Conservation (phyloP, 495 filamentous ascomycete species). For the Penicillium daleae region DNA sequence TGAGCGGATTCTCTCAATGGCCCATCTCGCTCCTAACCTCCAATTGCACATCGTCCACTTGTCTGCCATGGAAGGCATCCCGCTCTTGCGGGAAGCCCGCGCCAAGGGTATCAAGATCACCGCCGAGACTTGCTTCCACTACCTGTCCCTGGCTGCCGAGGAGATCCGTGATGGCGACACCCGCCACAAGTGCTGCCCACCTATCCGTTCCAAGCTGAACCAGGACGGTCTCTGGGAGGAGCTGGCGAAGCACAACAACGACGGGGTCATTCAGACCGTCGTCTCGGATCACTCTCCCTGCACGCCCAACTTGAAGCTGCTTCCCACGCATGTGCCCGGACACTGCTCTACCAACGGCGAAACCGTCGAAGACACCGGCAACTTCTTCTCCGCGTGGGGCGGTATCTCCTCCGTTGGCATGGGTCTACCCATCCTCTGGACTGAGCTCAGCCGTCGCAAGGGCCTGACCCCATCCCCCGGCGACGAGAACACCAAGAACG, state of each 20-base stretch:
- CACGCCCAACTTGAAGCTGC: conserved; percentile 89
- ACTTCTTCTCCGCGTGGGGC: conserved; percentile 97
- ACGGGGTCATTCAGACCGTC: conserved; percentile 87
- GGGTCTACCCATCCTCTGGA: conserved; percentile 89
- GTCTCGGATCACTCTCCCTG: conserved; percentile 98
- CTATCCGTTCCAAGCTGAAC: conserved; percentile 83
- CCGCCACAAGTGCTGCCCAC: conserved; percentile 96
- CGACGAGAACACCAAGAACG: conserved; percentile 44
- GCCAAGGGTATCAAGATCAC: conserved; percentile 84
- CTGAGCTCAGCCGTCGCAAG: conserved; percentile 66
- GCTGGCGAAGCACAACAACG: conserved; percentile 59
- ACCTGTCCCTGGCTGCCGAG: conserved; percentile 88
- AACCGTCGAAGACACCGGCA: conserved; percentile 50
- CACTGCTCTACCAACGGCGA: conserved; percentile 34
- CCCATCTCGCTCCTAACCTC: conserved; percentile 79
- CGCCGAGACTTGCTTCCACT: conserved; percentile 98
- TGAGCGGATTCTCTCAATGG: conserved; percentile 79
- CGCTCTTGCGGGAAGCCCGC: conserved; percentile 79
- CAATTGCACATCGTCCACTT: conserved; percentile 95
- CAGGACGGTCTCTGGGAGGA: conserved; percentile 90
- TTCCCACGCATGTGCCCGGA: conserved; percentile 67
- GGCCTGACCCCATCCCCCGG: conserved; percentile 44
- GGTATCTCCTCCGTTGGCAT: conserved; percentile 94
- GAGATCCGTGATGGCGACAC: conserved; percentile 88
- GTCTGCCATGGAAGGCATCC: conserved; percentile 90